These are phyloP conservation scores for Canariomyces notabilis DNA, from an alignment of 2,329 filamentous ascomycete genomes.

Conservation along the genomic window DNA sequence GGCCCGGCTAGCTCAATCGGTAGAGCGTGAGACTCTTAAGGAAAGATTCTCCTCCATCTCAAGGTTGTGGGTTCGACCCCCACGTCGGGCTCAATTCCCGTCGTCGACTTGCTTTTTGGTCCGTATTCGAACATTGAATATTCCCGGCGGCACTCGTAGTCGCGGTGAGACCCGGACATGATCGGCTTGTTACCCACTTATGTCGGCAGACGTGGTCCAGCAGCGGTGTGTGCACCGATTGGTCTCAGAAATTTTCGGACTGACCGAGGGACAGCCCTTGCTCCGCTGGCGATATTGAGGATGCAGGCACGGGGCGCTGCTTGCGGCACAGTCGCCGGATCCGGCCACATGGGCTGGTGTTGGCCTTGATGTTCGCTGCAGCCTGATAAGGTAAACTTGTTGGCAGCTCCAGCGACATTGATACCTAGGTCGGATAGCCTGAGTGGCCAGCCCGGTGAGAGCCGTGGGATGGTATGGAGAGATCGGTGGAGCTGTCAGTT, in stretches of 20 bases:
- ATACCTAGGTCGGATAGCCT: too few species aligned
- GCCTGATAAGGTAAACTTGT: too few species aligned
- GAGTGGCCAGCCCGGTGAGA: too few species aligned
- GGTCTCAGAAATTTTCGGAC: background rate
- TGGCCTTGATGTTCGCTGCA: too few species aligned
- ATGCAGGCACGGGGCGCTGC: background rate
- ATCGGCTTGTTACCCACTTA: background rate
- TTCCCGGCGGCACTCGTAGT: too few species aligned
- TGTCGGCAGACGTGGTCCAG: too few species aligned
- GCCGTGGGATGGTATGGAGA: too few species aligned
- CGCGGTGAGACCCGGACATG: background rate
- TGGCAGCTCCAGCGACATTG: background rate
- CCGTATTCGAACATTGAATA: too few species aligned
- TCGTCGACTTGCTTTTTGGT: background rate
- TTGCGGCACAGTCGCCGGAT: background rate
- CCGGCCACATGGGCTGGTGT: background rate
- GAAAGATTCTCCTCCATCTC: background rate
- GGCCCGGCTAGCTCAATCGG: conserved; percentile 60
- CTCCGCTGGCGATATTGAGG: background rate
- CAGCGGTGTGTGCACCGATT: background rate
- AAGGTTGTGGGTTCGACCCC: background rate
- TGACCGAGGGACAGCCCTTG: background rate
- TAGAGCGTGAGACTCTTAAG: conserved; percentile 68
- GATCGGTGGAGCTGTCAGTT: too few species aligned
- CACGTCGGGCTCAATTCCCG: background rate